Evolutionary conservation across 2,329 filamentous ascomycete genomes (phyloP).

Genomic region (Ceratocystis huliohia): DNA sequence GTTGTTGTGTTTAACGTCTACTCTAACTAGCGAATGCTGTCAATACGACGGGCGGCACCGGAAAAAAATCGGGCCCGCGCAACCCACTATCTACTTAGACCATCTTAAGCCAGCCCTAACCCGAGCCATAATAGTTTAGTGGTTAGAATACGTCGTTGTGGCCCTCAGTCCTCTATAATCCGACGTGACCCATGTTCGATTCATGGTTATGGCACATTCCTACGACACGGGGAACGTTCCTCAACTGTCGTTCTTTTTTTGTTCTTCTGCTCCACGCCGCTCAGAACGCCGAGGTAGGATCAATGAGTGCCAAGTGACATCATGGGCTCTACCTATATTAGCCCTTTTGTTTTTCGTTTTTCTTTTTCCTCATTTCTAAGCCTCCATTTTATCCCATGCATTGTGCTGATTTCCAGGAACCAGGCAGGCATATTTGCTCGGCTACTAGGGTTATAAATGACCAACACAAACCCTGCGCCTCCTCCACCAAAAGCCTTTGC

Average conservation of each 20-base stretch:
- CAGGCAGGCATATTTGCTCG: too few relatives aligned
- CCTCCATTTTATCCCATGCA: too few relatives aligned
- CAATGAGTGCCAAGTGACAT: not conserved
- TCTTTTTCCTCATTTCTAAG: not conserved
- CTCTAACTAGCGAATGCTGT: too few relatives aligned
- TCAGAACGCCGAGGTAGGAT: not conserved
- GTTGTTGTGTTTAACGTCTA: too few relatives aligned
- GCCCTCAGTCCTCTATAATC: constrained; percentile 9
- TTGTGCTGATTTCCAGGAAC: too few relatives aligned
- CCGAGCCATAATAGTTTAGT: constrained; percentile 20
- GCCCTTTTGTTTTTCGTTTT: not conserved
- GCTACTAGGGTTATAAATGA: too few relatives aligned
- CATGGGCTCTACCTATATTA: too few relatives aligned
- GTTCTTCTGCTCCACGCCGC: not conserved
- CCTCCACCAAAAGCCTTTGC: too few relatives aligned
- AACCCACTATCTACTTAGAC: not conserved
- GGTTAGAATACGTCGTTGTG: constrained; percentile 21
- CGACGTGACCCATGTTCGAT: constrained; percentile 22
- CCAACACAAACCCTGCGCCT: too few relatives aligned
- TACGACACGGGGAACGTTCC: not conserved
- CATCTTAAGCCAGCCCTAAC: not conserved
- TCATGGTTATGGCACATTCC: constrained; percentile 21
- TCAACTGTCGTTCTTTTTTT: not conserved
- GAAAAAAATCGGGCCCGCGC: too few relatives aligned
- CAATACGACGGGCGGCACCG: too few relatives aligned